Conservation (phyloP, 805 yeast genomes). For the Metschnikowia santaceciliae region DNA sequence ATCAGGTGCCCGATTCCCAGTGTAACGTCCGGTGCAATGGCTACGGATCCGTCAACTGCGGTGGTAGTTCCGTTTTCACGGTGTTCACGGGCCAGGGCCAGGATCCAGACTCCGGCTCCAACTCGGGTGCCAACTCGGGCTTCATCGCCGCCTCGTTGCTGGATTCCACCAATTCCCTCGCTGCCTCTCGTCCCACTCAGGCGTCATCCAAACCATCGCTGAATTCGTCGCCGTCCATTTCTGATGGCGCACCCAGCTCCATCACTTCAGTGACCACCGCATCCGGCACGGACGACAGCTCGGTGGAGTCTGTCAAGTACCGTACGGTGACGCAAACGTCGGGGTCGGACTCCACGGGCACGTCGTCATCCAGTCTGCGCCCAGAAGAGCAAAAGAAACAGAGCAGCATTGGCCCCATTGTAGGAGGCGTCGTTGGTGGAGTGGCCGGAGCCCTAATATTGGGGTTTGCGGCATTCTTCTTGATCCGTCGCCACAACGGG, state of each 20-base stretch:
- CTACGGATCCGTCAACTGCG: slow-evolving; percentile 32
- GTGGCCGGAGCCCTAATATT: slow-evolving; percentile 28
- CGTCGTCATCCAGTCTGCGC: slow-evolving; percentile 1
- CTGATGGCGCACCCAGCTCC: background rate
- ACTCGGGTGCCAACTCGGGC: background rate
- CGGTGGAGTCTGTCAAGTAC: slow-evolving; percentile 3
- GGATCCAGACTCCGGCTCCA: slow-evolving; percentile 19
- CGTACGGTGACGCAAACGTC: slow-evolving; percentile 15
- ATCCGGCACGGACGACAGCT: background rate
- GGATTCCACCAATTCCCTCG: background rate
- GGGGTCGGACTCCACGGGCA: slow-evolving; percentile 6
- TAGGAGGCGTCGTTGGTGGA: slow-evolving; percentile 46
- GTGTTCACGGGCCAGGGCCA: slow-evolving; percentile 18
- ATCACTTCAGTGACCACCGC: background rate
- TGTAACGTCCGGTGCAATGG: slow-evolving; percentile 36
- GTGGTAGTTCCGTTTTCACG: slow-evolving; percentile 32
- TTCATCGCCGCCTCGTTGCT: background rate
- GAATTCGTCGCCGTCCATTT: background rate
- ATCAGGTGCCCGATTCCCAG: slow-evolving; percentile 10
- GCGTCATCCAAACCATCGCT: background rate
- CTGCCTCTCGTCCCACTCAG: background rate
- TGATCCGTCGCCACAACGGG: slow-evolving; percentile 37
- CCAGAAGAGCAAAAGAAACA: slow-evolving; percentile 18
- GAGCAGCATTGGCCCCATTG: slow-evolving; percentile 38
- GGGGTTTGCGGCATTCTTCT: slow-evolving; percentile 25